A percentile compares a stretch with the other conserved stretches of the same genome.
Conservation (phyloP, 106 monocot species). For the Acanthochlamys bracteata region DNA sequence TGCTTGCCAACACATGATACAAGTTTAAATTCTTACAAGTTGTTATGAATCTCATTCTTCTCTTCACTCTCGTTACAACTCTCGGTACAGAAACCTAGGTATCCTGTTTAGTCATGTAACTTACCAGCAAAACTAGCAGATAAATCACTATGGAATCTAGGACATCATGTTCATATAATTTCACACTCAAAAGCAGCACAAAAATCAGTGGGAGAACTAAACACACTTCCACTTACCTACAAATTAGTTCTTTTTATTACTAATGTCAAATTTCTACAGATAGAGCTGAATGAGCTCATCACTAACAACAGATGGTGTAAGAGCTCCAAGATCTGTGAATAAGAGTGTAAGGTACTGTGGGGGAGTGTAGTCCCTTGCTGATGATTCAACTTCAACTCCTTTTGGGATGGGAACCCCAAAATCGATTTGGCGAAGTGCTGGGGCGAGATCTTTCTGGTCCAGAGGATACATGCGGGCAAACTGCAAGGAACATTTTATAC, state of each 20-base stretch:
- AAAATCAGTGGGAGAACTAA: too few relatives aligned
- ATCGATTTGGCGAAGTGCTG: constrained; percentile 68
- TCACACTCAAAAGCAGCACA: too few relatives aligned
- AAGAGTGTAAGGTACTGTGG: constrained; percentile 89
- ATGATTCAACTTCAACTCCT: constrained; percentile 81
- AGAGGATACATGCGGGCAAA: constrained; percentile 85
- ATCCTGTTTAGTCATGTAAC: too few relatives aligned
- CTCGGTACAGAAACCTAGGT: too few relatives aligned
- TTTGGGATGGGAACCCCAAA: constrained; percentile 74
- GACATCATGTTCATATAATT: too few relatives aligned
- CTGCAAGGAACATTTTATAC: constrained; percentile 23
- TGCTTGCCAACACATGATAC: too few relatives aligned
- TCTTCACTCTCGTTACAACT: too few relatives aligned
- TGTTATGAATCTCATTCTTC: too few relatives aligned
- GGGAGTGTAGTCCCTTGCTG: constrained; percentile 92
- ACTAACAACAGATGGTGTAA: constrained; percentile 94
- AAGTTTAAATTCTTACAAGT: too few relatives aligned
- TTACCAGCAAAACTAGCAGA: too few relatives aligned
- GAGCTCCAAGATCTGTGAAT: constrained; percentile 88
- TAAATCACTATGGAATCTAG: too few relatives aligned
- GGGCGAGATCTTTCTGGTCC: constrained; percentile 84
- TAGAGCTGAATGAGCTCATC: constrained; percentile 96
- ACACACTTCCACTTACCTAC: too few relatives aligned
- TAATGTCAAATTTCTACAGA: constrained; percentile 17
- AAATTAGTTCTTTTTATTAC: background rate